phyloP scores from a whole-genome alignment of 164 flowering plant species.

The Protea cynaroides region DNA sequence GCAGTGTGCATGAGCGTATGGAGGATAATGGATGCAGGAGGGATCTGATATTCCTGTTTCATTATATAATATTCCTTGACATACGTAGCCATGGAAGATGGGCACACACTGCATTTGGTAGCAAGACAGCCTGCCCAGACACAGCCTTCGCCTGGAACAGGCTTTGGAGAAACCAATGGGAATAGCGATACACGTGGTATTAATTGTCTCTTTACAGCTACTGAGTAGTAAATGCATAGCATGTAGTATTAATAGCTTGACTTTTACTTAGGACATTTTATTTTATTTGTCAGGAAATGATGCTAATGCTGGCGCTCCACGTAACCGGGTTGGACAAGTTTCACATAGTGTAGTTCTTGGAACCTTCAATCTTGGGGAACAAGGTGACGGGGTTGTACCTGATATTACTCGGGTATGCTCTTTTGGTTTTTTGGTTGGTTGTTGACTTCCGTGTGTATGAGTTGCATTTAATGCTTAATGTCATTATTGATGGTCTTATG shows the following conservation, averaged over 20 bases:
- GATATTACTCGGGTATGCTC: constrained; percentile 67
- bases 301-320: constrained; percentile 42
- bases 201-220: background rate
- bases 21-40: too few species aligned
- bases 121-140: constrained; percentile 70
- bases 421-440: background rate
- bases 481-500: background rate
- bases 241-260: background rate
- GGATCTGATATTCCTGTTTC: background rate
- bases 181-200: constrained; percentile 42
- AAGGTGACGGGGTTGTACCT: constrained; percentile 61
- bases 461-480: background rate
- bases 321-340: constrained; percentile 67
- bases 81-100: constrained; percentile 73
- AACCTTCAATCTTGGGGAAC: constrained; percentile 81
- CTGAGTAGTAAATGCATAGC: too few species aligned
- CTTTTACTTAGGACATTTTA: background rate
- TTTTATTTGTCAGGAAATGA: constrained; percentile 48
- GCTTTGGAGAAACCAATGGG: constrained; percentile 39
- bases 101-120: constrained; percentile 87
- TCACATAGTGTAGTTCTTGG: constrained; percentile 95
- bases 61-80: constrained; percentile 25
- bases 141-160: constrained; percentile 43
- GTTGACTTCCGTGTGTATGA: background rate
- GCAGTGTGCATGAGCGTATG: too few species aligned